These are phyloP conservation scores for Suillus plorans DNA, from an alignment of 768 basidiomycete species.

Conservation along the genomic window DNA sequence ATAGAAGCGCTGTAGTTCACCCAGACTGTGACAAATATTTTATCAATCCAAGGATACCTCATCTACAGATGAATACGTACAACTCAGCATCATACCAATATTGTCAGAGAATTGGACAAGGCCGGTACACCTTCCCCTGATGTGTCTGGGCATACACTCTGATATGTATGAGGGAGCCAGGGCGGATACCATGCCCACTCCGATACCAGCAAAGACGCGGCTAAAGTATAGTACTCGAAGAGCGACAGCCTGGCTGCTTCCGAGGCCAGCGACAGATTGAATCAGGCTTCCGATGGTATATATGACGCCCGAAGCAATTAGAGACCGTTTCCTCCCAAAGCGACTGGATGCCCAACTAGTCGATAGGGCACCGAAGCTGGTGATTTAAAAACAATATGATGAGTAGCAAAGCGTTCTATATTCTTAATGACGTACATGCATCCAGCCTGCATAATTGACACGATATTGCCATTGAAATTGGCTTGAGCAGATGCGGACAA, in stretches of 20 bases:
- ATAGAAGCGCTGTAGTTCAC: conserved; percentile 42
- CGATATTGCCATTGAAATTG: conserved; percentile 44
- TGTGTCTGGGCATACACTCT: conserved; percentile 41
- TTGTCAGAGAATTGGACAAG: conserved; percentile 33
- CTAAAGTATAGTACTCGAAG: conserved; percentile 39
- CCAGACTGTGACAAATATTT: conserved; percentile 31
- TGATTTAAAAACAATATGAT: not conserved
- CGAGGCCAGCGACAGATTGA: conserved; percentile 40
- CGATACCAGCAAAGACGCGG: conserved; percentile 55
- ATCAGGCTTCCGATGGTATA: conserved; percentile 43
- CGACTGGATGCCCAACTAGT: conserved; percentile 36
- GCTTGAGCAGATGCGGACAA: conserved; percentile 32
- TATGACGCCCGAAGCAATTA: conserved; percentile 41
- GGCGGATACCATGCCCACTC: conserved; percentile 50
- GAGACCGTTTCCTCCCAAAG: conserved; percentile 42
- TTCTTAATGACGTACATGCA: conserved; percentile 35
- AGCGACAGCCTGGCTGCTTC: conserved; percentile 29
- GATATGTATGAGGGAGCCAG: conserved; percentile 47
- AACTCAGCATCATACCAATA: conserved; percentile 27
- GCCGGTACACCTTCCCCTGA: conserved; percentile 46
- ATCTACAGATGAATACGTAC: conserved; percentile 11
- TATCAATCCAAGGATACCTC: not conserved
- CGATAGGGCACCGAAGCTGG: conserved; percentile 40
- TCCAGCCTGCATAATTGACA: conserved; percentile 44
- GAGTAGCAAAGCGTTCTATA: not conserved